Evolutionary conservation across 2,329 filamentous ascomycete species (phyloP).

Genomic region (Alternaria rosae): DNA sequence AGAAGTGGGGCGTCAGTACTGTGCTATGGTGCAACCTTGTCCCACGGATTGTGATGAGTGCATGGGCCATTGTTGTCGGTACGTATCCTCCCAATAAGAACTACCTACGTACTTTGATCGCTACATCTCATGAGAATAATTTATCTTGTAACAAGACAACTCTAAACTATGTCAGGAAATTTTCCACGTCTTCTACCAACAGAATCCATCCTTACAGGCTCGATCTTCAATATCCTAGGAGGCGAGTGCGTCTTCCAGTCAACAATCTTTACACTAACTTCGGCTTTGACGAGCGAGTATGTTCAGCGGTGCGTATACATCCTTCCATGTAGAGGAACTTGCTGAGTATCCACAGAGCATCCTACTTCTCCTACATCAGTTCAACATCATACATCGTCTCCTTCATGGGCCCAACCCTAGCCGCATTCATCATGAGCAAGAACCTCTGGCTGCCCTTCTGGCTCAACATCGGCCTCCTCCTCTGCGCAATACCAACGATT

Average conservation of each 20-base stretch:
- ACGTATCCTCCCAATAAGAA: conserved; percentile 9
- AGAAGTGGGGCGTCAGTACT: conserved; percentile 36
- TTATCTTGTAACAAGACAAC: background rate
- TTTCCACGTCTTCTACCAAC: conserved; percentile 36
- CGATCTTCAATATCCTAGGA: conserved; percentile 43
- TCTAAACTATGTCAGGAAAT: conserved; percentile 28
- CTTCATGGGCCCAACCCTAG: conserved; percentile 46
- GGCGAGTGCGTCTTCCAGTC: conserved; percentile 49
- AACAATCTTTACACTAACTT: conserved; percentile 45
- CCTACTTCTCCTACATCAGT: conserved; percentile 47
- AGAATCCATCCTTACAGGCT: conserved; percentile 40
- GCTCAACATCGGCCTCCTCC: conserved; percentile 40
- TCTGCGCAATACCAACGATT: conserved; percentile 38
- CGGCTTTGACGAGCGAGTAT: conserved; percentile 41
- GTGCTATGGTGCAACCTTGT: conserved; percentile 46
- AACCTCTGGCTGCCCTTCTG: conserved; percentile 49
- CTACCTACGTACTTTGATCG: background rate
- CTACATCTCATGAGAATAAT: background rate
- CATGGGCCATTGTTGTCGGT: conserved; percentile 45
- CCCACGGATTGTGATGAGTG: conserved; percentile 38
- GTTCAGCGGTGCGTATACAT: conserved; percentile 35
- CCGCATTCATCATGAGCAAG: conserved; percentile 44
- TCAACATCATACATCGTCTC: conserved; percentile 46
- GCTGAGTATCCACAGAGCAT: conserved; percentile 32
- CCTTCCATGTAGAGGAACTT: background rate